These are phyloP conservation scores for Hyphopichia buzzinii DNA, from an alignment of 1,139 yeast species.

Conservation along the genomic window DNA sequence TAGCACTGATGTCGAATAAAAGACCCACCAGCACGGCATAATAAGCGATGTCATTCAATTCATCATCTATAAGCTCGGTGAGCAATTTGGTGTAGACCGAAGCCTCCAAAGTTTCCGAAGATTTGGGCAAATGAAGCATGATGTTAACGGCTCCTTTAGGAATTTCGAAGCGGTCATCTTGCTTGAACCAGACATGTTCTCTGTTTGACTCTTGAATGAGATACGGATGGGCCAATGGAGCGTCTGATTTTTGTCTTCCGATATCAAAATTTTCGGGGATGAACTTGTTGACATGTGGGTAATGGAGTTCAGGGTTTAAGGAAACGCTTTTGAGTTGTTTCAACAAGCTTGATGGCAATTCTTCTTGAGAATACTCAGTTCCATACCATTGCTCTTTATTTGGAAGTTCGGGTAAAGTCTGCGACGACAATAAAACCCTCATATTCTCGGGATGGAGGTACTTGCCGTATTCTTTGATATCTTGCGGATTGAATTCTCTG, in stretches of 20 bases:
- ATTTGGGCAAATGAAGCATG: slow-evolving; percentile 63
- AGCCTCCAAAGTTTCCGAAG: slow-evolving; percentile 54
- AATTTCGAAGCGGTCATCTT: slow-evolving; percentile 84
- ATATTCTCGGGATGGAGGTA: slow-evolving; percentile 59
- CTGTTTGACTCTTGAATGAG: slow-evolving; percentile 32
- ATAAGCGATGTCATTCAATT: slow-evolving; percentile 72
- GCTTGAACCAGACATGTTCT: slow-evolving; percentile 76
- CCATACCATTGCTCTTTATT: slow-evolving; percentile 84
- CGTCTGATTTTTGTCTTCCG: slow-evolving; percentile 33
- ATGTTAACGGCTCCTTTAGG: slow-evolving; percentile 79
- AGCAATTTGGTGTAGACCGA: slow-evolving; percentile 60
- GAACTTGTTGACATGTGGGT: slow-evolving; percentile 74
- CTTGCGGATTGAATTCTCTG: slow-evolving; percentile 56
- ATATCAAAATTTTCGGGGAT: slow-evolving; percentile 77
- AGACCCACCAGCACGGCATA: slow-evolving; percentile 85
- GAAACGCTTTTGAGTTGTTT: slow-evolving; percentile 28
- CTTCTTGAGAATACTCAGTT: slow-evolving; percentile 62
- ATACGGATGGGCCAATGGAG: slow-evolving; percentile 37
- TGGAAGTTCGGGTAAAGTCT: slow-evolving; percentile 39
- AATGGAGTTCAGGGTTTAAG: slow-evolving; percentile 43
- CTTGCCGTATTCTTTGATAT: slow-evolving; percentile 50
- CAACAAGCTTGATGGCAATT: slow-evolving; percentile 40
- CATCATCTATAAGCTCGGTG: slow-evolving; percentile 71
- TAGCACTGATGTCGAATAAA: slow-evolving; percentile 52
- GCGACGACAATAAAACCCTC: slow-evolving; percentile 58